phyloP scores from a whole-genome alignment of 495 filamentous ascomycete genomes.

The Melanomma pulvis-pyrius region DNA sequence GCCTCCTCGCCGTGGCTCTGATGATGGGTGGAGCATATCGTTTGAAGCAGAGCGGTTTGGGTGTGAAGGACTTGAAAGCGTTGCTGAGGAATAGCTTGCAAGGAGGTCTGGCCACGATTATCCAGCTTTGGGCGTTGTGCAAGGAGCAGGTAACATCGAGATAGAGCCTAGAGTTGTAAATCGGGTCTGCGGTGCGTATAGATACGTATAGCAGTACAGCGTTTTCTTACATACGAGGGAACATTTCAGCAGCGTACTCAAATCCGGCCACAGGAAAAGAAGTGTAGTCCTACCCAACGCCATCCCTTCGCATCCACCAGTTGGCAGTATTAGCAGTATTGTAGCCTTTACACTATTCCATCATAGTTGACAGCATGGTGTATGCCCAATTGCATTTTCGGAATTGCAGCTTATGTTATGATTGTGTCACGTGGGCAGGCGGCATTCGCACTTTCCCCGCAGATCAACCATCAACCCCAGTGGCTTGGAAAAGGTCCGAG shows the following conservation, averaged over 20 bases:
- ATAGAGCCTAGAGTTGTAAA: not conserved
- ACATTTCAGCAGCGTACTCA: too few relatives aligned
- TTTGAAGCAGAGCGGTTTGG: slow-evolving; percentile 8
- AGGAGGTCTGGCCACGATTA: not conserved
- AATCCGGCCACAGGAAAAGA: too few relatives aligned
- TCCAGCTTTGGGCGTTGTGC: not conserved
- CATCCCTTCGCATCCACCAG: too few relatives aligned
- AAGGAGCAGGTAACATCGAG: not conserved
- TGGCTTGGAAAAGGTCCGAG: not conserved
- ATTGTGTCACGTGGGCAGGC: slow-evolving; percentile 1
- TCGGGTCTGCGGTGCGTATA: not conserved
- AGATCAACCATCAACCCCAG: not conserved
- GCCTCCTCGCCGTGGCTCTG: slow-evolving; percentile 12
- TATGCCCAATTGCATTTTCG: not conserved
- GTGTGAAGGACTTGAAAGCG: slow-evolving; percentile 14
- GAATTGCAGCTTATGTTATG: not conserved
- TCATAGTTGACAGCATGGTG: not conserved
- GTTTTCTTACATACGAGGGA: too few relatives aligned
- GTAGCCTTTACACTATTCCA: too few relatives aligned
- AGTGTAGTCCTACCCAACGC: too few relatives aligned
- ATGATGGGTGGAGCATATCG: slow-evolving; percentile 14
- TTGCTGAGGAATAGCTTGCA: not conserved
- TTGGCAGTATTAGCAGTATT: too few relatives aligned
- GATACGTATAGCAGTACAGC: too few relatives aligned
- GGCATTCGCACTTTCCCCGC: slow-evolving; percentile 1